Percentiles rank a stretch among this genome's conserved stretches.
These are phyloP conservation scores for Picea mariana DNA, from an alignment of 83 land plant species.

Conservation along the genomic window DNA sequence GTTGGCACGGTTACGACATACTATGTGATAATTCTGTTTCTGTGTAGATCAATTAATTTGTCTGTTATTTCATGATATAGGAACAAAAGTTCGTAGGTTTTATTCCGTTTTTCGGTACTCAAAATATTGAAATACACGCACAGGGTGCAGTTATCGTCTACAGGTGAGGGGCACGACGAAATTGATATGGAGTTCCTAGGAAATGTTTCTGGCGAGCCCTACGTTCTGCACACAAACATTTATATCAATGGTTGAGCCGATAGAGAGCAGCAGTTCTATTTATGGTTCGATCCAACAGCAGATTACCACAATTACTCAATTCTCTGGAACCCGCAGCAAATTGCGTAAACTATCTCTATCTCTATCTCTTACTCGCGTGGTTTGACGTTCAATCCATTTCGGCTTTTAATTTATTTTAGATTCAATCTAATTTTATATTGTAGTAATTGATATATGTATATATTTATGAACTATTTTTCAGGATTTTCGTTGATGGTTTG, in stretches of 20 bases:
- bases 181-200: no score
- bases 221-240: constrained; percentile 13
- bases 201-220: constrained; percentile 31
- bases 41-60: no score
- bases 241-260: neutral
- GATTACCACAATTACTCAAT: constrained; percentile 41
- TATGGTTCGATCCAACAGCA: neutral
- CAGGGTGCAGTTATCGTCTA: constrained; percentile 29
- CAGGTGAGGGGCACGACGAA: neutral
- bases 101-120: no score
- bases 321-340: constrained; percentile 32
- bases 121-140: neutral
- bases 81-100: neutral
- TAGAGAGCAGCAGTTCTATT: constrained; percentile 19
- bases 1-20: constrained; percentile 23
- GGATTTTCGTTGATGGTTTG: constrained; percentile 33
- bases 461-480: constrained; percentile 23
- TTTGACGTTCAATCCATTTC: no score
- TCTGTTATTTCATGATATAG: no score
- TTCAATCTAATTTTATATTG: no score
- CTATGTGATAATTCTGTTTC: neutral
- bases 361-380: no score
- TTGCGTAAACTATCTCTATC: no score
- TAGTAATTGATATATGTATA: no score
- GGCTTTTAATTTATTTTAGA: no score